phyloP scores from a whole-genome alignment of 176 grass and related monocot species.

The Phoenix roebelenii region DNA sequence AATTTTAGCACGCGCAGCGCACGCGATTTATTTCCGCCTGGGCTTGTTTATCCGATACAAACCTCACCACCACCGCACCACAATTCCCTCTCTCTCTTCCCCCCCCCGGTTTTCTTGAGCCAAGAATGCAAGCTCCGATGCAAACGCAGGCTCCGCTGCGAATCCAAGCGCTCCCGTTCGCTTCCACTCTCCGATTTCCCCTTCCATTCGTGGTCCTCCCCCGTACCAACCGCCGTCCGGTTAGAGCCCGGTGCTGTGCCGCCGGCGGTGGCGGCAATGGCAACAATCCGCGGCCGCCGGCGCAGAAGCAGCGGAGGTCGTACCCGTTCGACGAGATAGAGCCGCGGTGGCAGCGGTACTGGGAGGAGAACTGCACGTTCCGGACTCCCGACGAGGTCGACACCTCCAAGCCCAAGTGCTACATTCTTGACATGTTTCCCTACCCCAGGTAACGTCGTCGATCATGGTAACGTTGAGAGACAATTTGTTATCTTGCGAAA shows the following conservation, averaged over 20 bases:
- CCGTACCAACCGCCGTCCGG: slow-evolving; percentile 9
- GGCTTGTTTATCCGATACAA: too few species aligned
- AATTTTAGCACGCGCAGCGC: too few species aligned
- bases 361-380: slow-evolving; percentile 80
- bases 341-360: slow-evolving; percentile 76
- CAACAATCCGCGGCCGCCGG: slow-evolving; percentile 21
- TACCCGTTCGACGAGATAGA: slow-evolving; percentile 88
- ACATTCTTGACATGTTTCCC: slow-evolving; percentile 97
- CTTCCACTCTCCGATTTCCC: neutral
- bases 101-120: neutral
- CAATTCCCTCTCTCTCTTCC: neutral
- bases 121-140: slow-evolving; percentile 19
- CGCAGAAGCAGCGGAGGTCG: slow-evolving; percentile 22
- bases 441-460: slow-evolving; percentile 51
- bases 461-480: too few species aligned
- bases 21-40: too few species aligned
- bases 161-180: neutral
- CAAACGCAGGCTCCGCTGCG: slow-evolving; percentile 31
- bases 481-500: neutral
- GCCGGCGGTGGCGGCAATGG: neutral
- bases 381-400: slow-evolving; percentile 69
- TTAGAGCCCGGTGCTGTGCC: slow-evolving; percentile 19
- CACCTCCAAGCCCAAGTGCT: slow-evolving; percentile 74
- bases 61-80: too few species aligned
- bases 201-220: neutral